A percentile compares a stretch with the other conserved stretches of the same genome.
These are phyloP conservation scores for Rubus idaeus DNA, from an alignment of 306 rosid species.

Conservation along the genomic window DNA sequence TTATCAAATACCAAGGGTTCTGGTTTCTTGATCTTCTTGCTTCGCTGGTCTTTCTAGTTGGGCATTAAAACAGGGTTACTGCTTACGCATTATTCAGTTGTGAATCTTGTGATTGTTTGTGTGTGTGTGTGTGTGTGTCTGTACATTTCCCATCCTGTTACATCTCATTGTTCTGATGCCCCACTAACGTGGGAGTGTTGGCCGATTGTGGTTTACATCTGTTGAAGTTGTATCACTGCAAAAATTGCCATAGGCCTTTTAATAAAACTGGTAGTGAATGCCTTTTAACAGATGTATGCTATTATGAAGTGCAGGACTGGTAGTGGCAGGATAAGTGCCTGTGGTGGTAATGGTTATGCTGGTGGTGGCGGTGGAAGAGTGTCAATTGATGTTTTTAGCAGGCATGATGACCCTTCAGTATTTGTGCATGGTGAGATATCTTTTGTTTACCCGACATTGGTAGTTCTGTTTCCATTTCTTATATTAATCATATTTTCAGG, in stretches of 20 bases:
- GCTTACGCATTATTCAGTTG: not conserved
- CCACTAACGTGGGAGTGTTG: not conserved
- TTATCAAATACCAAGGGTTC: no score
- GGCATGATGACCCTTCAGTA: conserved; percentile 56
- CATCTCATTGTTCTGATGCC: not conserved
- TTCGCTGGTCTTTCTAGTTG: not conserved
- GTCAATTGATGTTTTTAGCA: conserved; percentile 60
- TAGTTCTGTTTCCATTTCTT: not conserved
- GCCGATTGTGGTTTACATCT: not conserved
- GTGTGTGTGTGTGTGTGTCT: not conserved
- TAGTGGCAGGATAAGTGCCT: conserved; percentile 57
- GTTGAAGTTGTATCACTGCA: not conserved
- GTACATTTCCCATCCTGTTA: not conserved
- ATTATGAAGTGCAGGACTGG: conserved; percentile 56
- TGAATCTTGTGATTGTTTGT: not conserved
- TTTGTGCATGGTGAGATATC: conserved; percentile 56
- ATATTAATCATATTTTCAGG: not conserved
- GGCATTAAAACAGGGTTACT: not conserved
- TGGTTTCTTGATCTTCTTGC: not conserved
- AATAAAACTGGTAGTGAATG: not conserved
- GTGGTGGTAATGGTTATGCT: conserved; percentile 60
- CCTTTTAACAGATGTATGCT: conserved; percentile 13
- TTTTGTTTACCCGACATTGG: not conserved
- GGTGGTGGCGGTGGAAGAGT: conserved; percentile 75
- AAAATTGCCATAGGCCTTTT: not conserved